phyloP scores from a whole-genome alignment of 1,139 yeast species.

The Pichia inconspicua region DNA sequence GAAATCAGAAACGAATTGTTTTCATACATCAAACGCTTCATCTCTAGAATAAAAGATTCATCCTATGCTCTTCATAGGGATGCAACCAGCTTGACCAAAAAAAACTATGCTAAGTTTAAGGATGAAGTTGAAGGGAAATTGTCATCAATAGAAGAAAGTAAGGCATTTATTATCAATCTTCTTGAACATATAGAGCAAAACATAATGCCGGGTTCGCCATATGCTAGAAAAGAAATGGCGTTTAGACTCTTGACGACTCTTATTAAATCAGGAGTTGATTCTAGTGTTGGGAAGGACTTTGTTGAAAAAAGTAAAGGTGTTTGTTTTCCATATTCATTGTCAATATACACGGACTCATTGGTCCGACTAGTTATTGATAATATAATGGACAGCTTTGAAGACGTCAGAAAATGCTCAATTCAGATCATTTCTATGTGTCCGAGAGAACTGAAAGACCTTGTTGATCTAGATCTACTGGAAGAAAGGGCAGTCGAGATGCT shows the following conservation, averaged over 20 bases:
- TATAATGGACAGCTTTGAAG: constrained; percentile 66
- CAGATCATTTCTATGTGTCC: constrained; percentile 46
- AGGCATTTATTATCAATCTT: constrained; percentile 39
- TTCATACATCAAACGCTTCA: constrained; percentile 52
- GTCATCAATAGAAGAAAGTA: constrained; percentile 27
- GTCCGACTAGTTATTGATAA: constrained; percentile 49
- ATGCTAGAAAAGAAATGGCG: constrained; percentile 50
- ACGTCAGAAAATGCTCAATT: constrained; percentile 51
- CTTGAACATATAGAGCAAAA: constrained; percentile 25
- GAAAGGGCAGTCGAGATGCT: constrained; percentile 39
- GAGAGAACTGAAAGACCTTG: constrained; percentile 24
- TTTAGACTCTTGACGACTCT: constrained; percentile 42
- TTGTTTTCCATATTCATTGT: constrained; percentile 39
- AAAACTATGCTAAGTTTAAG: constrained; percentile 28
- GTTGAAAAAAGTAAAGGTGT: constrained; percentile 35
- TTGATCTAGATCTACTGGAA: constrained; percentile 28
- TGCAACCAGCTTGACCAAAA: constrained; percentile 32
- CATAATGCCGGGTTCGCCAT: constrained; percentile 60
- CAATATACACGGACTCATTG: constrained; percentile 34
- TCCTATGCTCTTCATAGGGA: constrained; percentile 49
- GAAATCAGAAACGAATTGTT: constrained; percentile 60
- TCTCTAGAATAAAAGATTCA: constrained; percentile 61
- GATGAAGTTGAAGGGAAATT: constrained; percentile 29
- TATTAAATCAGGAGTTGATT: constrained; percentile 51
- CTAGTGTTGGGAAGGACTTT: constrained; percentile 30